Conservation (phyloP, 1,284 basidiomycete genomes). For the Thecaphora thlaspeos region DNA sequence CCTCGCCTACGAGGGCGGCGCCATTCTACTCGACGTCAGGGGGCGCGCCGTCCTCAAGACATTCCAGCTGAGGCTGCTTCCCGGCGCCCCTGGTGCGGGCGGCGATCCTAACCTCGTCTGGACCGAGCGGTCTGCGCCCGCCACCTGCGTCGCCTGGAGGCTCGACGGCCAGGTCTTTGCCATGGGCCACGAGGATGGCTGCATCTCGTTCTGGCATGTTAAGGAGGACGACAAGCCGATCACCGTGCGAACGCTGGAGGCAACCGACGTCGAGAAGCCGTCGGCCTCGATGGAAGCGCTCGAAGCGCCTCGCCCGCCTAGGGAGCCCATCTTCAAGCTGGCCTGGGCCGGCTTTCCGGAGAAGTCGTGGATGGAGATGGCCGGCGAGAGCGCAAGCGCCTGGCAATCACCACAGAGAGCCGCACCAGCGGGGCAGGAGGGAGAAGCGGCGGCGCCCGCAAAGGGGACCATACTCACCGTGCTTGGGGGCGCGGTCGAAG, state of each 20-base stretch:
- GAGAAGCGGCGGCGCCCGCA: constrained; percentile 1
- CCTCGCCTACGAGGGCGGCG: constrained; percentile 74
- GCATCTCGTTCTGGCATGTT: constrained; percentile 80
- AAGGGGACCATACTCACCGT: constrained; percentile 64
- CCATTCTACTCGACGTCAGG: constrained; percentile 45
- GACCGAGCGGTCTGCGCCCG: constrained; percentile 69
- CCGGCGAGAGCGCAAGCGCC: constrained; percentile 27
- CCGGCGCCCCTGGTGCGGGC: constrained; percentile 59
- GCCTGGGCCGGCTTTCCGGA: constrained; percentile 65
- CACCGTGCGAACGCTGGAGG: constrained; percentile 64
- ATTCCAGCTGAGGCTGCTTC: constrained; percentile 47
- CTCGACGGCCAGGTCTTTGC: constrained; percentile 63
- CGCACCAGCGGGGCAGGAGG: constrained; percentile 5
- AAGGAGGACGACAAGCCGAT: constrained; percentile 79
- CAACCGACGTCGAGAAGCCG: constrained; percentile 46
- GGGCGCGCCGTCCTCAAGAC: constrained; percentile 40
- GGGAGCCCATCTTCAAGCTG: constrained; percentile 83
- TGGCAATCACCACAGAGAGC: constrained; percentile 19
- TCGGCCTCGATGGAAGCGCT: constrained; percentile 10
- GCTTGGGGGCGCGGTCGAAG: constrained; percentile 66
- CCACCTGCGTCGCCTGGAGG: constrained; percentile 72
- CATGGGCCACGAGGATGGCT: constrained; percentile 79
- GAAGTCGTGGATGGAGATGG: constrained; percentile 44
- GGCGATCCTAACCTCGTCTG: constrained; percentile 63
- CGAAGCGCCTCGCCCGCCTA: constrained; percentile 14